Percentiles rank a stretch among this genome's conserved stretches.
Conservation (phyloP, 495 filamentous ascomycete species). For the Hypoxylon rickii region DNA sequence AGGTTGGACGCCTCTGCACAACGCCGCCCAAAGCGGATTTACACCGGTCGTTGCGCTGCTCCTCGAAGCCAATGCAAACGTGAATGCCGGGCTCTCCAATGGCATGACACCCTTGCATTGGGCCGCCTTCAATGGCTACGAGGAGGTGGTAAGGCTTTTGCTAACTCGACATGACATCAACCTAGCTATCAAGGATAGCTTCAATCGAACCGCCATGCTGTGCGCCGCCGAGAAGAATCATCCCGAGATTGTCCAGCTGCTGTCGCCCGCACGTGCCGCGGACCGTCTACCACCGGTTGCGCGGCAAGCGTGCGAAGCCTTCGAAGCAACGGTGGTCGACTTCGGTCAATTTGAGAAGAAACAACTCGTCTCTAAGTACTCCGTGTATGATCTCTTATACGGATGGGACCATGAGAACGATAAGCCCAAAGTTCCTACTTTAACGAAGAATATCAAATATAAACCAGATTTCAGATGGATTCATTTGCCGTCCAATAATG, state of each 20-base stretch:
- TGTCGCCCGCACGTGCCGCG: conserved; percentile 60
- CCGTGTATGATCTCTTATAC: conserved; percentile 66
- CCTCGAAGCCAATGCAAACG: conserved; percentile 55
- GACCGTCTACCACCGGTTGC: conserved; percentile 58
- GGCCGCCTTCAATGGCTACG: conserved; percentile 64
- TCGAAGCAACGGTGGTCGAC: conserved; percentile 70
- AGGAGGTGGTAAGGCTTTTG: conserved; percentile 61
- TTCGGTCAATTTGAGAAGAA: conserved; percentile 70
- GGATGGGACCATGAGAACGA: conserved; percentile 62
- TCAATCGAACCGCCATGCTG: conserved; percentile 64
- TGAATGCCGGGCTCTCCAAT: conserved; percentile 58
- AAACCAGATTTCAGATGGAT: conserved; percentile 71
- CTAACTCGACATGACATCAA: conserved; percentile 53
- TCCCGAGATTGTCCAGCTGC: conserved; percentile 59
- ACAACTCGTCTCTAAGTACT: conserved; percentile 59
- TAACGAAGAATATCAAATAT: conserved; percentile 55
- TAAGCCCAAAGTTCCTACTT: conserved; percentile 56
- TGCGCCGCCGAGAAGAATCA: conserved; percentile 63
- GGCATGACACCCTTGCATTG: conserved; percentile 66
- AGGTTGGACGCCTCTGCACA: conserved; percentile 68
- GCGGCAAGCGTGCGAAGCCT: conserved; percentile 60
- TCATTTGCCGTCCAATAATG: conserved; percentile 63
- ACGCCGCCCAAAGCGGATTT: conserved; percentile 62
- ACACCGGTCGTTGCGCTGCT: conserved; percentile 55
- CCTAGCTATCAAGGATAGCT: conserved; percentile 58